These are phyloP conservation scores for Melastoma candidum DNA, from an alignment of 441 rosid species.

Conservation along the genomic window DNA sequence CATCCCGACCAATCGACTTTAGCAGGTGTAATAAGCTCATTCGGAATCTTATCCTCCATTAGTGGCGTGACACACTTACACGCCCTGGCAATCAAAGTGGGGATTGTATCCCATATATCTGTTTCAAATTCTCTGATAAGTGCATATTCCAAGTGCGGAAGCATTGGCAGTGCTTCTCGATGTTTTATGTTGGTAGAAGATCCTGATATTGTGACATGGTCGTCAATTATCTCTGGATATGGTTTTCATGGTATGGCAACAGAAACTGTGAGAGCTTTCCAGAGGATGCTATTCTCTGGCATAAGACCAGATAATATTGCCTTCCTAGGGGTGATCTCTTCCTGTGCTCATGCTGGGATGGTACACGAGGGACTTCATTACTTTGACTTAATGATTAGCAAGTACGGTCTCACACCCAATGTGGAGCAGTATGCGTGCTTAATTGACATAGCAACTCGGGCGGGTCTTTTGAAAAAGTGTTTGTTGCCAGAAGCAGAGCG, in stretches of 20 bases:
- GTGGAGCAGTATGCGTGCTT: constrained; percentile 52
- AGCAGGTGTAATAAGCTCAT: constrained; percentile 41
- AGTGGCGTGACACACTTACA: constrained; percentile 43
- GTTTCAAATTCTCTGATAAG: constrained; percentile 43
- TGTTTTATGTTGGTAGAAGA: constrained; percentile 32
- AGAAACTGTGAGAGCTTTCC: constrained; percentile 35
- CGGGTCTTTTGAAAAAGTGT: constrained; percentile 52
- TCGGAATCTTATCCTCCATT: constrained; percentile 25
- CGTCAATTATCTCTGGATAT: constrained; percentile 43
- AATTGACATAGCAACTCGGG: constrained; percentile 40
- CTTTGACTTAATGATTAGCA: constrained; percentile 41
- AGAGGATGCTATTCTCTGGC: constrained; percentile 31
- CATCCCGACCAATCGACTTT: constrained; percentile 24
- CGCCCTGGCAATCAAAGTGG: constrained; percentile 32
- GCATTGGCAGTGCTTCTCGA: constrained; percentile 29
- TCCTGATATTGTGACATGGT: constrained; percentile 56
- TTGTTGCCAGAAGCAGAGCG: constrained; percentile 30
- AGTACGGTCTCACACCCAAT: constrained; percentile 36
- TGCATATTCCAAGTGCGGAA: constrained; percentile 49
- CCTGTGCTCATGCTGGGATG: constrained; percentile 57
- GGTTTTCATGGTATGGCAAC: constrained; percentile 50
- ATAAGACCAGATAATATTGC: constrained; percentile 47
- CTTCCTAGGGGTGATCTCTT: constrained; percentile 51
- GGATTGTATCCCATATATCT: constrained; percentile 27
- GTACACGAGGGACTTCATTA: constrained; percentile 44